Evolutionary conservation across 192 early-diverging fungal genomes (phyloP).

Genomic region (Coemansia sp.): DNA sequence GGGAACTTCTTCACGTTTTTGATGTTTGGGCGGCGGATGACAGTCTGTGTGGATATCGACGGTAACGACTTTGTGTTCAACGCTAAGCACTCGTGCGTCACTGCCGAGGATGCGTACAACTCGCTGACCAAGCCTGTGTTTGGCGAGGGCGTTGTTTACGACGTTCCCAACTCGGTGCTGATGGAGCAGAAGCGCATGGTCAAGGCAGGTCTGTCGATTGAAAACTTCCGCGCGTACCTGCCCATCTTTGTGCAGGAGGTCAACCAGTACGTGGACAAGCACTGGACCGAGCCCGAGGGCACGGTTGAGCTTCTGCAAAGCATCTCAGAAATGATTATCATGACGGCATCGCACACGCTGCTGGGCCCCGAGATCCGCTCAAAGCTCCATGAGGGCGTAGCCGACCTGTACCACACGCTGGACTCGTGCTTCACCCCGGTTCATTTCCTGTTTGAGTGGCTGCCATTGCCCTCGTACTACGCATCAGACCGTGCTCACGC

Average conservation of each 20-base stretch:
- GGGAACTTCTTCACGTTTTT: slow-evolving; percentile 92
- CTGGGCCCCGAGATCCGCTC: slow-evolving; percentile 92
- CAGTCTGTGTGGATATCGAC: slow-evolving; percentile 82
- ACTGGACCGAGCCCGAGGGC: slow-evolving; percentile 58
- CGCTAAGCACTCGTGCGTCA: slow-evolving; percentile 77
- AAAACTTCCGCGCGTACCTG: slow-evolving; percentile 84
- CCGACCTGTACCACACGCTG: slow-evolving; percentile 90
- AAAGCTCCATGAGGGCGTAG: slow-evolving; percentile 77
- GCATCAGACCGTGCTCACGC: slow-evolving; percentile 80
- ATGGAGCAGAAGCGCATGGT: slow-evolving; percentile 99
- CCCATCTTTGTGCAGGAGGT: slow-evolving; percentile 84
- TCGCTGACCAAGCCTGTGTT: slow-evolving; percentile 92
- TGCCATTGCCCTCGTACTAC: slow-evolving; percentile 86
- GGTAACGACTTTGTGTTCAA: slow-evolving; percentile 98
- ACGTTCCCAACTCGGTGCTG: slow-evolving; percentile 84
- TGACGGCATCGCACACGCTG: slow-evolving; percentile 91
- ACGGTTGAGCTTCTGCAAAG: slow-evolving; percentile 71
- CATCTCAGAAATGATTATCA: slow-evolving; percentile 87
- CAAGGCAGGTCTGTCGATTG: slow-evolving; percentile 85
- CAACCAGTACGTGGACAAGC: slow-evolving; percentile 68
- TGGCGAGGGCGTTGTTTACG: slow-evolving; percentile 94
- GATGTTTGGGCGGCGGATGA: slow-evolving; percentile 89
- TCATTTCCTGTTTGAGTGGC: slow-evolving; percentile 89
- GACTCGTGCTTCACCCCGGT: slow-evolving; percentile 92
- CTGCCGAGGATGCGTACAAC: slow-evolving; percentile 91